A percentile compares a stretch with the other conserved stretches of the same genome.
Conservation (phyloP, 768 basidiomycete species). For the Termitomyces sp. region DNA sequence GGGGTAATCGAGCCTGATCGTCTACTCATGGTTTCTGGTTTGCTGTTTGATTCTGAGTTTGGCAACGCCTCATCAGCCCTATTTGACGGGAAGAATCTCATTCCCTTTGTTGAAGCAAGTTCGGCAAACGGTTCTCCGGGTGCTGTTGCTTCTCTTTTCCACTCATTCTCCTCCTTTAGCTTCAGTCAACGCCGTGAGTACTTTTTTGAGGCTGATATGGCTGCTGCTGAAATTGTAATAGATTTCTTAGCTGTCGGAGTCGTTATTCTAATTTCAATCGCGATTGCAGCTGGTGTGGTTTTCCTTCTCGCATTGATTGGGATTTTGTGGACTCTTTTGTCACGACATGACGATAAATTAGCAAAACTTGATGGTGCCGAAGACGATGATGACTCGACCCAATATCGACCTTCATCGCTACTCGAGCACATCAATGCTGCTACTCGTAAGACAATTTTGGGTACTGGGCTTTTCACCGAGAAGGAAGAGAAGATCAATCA, state of each 20-base stretch:
- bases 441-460: constrained; percentile 77
- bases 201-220: constrained; percentile 1
- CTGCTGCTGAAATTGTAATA: constrained; percentile 23
- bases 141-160: constrained; percentile 72
- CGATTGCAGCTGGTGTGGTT: constrained; percentile 90
- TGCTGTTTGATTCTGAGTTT: constrained; percentile 58
- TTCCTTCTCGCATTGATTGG: constrained; percentile 83
- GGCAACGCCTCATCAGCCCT: constrained; percentile 82
- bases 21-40: constrained; percentile 85
- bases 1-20: constrained; percentile 77
- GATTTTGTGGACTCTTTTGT: constrained; percentile 86
- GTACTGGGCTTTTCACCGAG: constrained; percentile 43
- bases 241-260: constrained; percentile 89
- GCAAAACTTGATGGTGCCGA: constrained; percentile 58
- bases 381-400: constrained; percentile 68
- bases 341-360: constrained; percentile 69
- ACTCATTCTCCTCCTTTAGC: constrained; percentile 72
- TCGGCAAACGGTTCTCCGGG: constrained; percentile 64
- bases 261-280: constrained; percentile 95
- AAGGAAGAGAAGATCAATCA: constrained; percentile 46
- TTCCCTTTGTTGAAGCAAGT: constrained; percentile 76
- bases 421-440: constrained; percentile 90
- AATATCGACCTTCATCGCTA: constrained; percentile 80
- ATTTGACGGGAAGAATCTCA: constrained; percentile 78
- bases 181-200: constrained; percentile 66